These are phyloP conservation scores for Verticillium nubilum DNA, from an alignment of 2,329 filamentous ascomycete genomes.

Conservation along the genomic window DNA sequence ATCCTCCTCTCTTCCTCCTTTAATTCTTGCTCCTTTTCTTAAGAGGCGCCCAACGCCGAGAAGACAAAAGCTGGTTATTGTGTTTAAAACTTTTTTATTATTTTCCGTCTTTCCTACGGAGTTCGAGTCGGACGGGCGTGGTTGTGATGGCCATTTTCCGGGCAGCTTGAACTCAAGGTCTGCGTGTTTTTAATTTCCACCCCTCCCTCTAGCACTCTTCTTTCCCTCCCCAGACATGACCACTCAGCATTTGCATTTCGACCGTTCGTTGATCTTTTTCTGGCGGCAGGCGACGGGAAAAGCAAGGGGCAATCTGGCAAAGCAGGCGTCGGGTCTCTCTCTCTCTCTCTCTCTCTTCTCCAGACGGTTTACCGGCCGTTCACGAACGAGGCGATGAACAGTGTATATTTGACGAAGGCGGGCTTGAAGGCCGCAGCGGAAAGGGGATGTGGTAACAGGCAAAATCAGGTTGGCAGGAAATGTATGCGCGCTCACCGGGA, in stretches of 20 bases:
- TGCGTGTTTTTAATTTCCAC: conserved; percentile 2
- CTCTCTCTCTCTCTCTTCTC: background rate
- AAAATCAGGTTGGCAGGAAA: background rate
- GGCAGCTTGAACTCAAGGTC: conserved; percentile 26
- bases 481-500: background rate
- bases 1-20: background rate
- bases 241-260: conserved; percentile 3
- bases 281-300: background rate
- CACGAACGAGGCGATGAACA: conserved; percentile 1
- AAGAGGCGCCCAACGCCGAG: background rate
- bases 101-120: background rate
- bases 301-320: background rate
- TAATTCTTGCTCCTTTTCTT: background rate
- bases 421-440: background rate
- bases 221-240: background rate
- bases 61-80: background rate
- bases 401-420: conserved; percentile 1
- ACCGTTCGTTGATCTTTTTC: background rate
- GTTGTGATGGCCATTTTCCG: background rate
- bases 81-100: background rate
- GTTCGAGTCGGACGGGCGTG: background rate
- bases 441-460: background rate
- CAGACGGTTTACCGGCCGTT: background rate
- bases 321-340: background rate
- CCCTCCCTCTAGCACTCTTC: background rate